Conservation (phyloP, 2,329 filamentous ascomycete genomes). For the Pseudogymnoascus sp. region DNA sequence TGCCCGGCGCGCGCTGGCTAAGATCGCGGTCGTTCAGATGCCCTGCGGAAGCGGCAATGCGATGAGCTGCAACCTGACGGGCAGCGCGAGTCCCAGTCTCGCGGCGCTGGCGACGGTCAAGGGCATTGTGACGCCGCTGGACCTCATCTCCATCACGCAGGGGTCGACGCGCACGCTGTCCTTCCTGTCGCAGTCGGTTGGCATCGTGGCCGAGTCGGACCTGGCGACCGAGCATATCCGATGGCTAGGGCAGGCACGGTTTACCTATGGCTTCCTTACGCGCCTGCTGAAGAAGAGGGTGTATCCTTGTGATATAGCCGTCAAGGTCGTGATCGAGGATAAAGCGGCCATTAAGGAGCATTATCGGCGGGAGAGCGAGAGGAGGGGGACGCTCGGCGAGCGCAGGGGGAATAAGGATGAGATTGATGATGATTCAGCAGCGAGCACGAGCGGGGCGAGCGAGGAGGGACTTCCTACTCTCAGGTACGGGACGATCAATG, state of each 20-base stretch:
- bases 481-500: conserved; percentile 71
- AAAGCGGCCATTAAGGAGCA: conserved; percentile 68
- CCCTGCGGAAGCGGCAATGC: conserved; percentile 94
- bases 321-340: conserved; percentile 73
- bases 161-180: conserved; percentile 67
- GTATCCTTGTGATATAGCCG: conserved; percentile 83
- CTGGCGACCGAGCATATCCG: conserved; percentile 83
- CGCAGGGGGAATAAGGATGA: conserved; percentile 24
- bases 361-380: conserved; percentile 48
- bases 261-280: conserved; percentile 76
- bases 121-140: conserved; percentile 73
- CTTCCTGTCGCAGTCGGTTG: conserved; percentile 84
- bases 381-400: conserved; percentile 23
- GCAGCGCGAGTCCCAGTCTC: conserved; percentile 65
- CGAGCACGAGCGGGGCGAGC: conserved; percentile 25
- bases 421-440: conserved; percentile 28
- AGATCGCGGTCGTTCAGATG: conserved; percentile 76
- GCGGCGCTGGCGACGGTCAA: conserved; percentile 84
- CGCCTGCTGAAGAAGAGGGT: conserved; percentile 67
- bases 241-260: conserved; percentile 85
- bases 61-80: conserved; percentile 83
- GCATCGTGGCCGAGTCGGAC: conserved; percentile 84
- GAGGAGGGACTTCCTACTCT: conserved; percentile 59
- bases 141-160: conserved; percentile 83
- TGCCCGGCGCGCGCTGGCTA: conserved; percentile 64